Conservation (phyloP, 495 filamentous ascomycete species). For the Gamarada debralockiae region DNA sequence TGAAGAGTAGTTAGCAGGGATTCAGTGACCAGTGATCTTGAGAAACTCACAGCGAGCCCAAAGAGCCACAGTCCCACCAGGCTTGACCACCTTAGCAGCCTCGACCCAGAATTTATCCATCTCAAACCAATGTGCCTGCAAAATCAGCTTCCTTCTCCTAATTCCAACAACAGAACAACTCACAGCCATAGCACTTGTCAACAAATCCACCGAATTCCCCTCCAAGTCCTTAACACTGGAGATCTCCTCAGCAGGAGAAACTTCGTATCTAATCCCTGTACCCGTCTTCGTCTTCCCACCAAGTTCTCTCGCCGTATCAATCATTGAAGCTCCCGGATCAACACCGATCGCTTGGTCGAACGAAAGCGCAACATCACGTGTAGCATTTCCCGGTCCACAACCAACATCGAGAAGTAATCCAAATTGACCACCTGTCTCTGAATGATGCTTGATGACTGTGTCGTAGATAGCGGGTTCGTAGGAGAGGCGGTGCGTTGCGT, state of each 20-base stretch:
- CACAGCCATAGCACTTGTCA: conserved; percentile 46
- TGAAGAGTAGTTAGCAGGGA: not conserved
- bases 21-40: not conserved
- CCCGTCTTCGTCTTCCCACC: conserved; percentile 30
- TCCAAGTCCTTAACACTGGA: conserved; percentile 19
- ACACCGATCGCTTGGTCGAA: conserved; percentile 56
- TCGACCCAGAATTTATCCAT: conserved; percentile 57
- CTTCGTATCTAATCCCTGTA: conserved; percentile 35
- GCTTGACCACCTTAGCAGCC: conserved; percentile 51
- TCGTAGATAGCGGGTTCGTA: conserved; percentile 42
- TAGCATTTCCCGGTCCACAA: conserved; percentile 63
- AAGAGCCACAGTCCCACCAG: conserved; percentile 52
- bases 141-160: not conserved
- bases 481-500: conserved; percentile 36
- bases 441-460: conserved; percentile 45
- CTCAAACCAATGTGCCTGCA: conserved; percentile 58
- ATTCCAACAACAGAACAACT: not conserved
- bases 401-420: conserved; percentile 49
- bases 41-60: conserved; percentile 34
- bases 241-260: conserved; percentile 44
- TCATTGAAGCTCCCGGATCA: conserved; percentile 53
- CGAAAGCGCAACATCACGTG: conserved; percentile 61
- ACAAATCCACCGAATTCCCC: conserved; percentile 43
- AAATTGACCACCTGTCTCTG: conserved; percentile 41
- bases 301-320: conserved; percentile 36